These are phyloP conservation scores for Penicillium sp. DNA, from an alignment of 2,329 filamentous ascomycete genomes.

Conservation along the genomic window DNA sequence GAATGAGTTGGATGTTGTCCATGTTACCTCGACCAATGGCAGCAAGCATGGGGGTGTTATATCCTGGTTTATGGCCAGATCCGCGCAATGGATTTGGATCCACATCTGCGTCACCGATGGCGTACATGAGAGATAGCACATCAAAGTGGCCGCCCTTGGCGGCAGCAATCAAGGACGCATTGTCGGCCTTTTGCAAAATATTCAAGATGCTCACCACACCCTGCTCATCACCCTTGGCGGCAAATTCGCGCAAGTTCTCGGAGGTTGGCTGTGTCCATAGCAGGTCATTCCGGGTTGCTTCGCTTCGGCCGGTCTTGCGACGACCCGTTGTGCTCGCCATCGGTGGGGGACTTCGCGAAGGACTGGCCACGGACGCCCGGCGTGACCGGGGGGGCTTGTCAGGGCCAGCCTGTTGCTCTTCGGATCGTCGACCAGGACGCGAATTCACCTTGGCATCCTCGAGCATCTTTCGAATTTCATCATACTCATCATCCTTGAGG, in stretches of 20 bases:
- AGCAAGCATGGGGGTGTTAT: constrained; percentile 89
- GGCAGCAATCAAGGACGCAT: constrained; percentile 86
- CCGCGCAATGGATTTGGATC: constrained; percentile 71
- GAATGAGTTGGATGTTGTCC: constrained; percentile 79
- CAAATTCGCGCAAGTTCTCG: constrained; percentile 56
- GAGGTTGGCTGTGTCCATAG: constrained; percentile 58
- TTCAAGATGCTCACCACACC: constrained; percentile 58
- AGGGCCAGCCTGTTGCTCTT: constrained; percentile 49
- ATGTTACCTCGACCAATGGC: constrained; percentile 89
- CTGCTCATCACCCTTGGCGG: constrained; percentile 57
- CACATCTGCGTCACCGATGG: constrained; percentile 68
- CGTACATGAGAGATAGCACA: constrained; percentile 78
- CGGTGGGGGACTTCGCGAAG: constrained; percentile 51
- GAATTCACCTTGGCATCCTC: constrained; percentile 67
- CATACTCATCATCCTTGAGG: constrained; percentile 68
- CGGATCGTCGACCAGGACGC: constrained; percentile 51
- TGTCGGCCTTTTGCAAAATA: constrained; percentile 67
- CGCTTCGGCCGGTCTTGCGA: constrained; percentile 56
- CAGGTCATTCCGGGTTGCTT: constrained; percentile 57
- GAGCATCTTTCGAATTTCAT: constrained; percentile 75
- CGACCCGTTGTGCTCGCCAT: constrained; percentile 39
- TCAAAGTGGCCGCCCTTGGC: constrained; percentile 90
- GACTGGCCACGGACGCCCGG: constrained; percentile 52
- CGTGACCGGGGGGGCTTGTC: constrained; percentile 49
- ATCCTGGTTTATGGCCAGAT: constrained; percentile 64